Evolutionary conservation across 345 rosid genomes (phyloP).

Genomic region (Anacardium occidentale): DNA sequence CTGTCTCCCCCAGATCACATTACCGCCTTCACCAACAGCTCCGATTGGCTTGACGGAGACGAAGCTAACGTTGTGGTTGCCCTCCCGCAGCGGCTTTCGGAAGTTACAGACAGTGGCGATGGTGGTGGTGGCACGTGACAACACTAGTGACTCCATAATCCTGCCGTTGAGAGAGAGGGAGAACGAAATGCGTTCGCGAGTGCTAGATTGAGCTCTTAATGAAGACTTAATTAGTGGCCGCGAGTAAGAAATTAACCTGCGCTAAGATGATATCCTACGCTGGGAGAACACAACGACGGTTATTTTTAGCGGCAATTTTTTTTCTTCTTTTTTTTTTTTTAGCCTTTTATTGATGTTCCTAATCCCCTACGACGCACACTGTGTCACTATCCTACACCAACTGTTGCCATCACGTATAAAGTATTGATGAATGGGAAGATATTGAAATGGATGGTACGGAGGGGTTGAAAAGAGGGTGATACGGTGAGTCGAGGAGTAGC

Average conservation of each 20-base stretch:
- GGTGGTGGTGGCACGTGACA: slow-evolving; percentile 57
- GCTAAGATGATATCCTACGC: slow-evolving; percentile 14
- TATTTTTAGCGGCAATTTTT: slow-evolving; percentile 11
- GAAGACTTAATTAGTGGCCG: background rate
- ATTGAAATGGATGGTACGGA: background rate
- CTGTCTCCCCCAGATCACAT: slow-evolving; percentile 79
- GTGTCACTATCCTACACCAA: background rate
- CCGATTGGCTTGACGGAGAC: slow-evolving; percentile 47
- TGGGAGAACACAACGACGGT: background rate
- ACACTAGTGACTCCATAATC: slow-evolving; percentile 78
- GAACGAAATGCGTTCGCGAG: slow-evolving; percentile 15
- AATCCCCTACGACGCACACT: background rate
- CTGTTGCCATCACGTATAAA: background rate
- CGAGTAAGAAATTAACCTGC: slow-evolving; percentile 12
- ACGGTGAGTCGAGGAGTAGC: slow-evolving; percentile 8
- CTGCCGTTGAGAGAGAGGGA: background rate
- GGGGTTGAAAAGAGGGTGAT: background rate
- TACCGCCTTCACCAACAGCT: slow-evolving; percentile 66
- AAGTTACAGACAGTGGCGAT: slow-evolving; percentile 44
- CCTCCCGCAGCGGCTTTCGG: slow-evolving; percentile 32
- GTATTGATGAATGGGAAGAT: background rate
- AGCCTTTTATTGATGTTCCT: background rate
- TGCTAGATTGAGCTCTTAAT: slow-evolving; percentile 25
- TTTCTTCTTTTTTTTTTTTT: background rate
- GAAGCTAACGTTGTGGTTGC: slow-evolving; percentile 21